These are phyloP conservation scores for Lasiosphaeriaceae sp. DNA, from an alignment of 495 filamentous ascomycete species.

Conservation along the genomic window DNA sequence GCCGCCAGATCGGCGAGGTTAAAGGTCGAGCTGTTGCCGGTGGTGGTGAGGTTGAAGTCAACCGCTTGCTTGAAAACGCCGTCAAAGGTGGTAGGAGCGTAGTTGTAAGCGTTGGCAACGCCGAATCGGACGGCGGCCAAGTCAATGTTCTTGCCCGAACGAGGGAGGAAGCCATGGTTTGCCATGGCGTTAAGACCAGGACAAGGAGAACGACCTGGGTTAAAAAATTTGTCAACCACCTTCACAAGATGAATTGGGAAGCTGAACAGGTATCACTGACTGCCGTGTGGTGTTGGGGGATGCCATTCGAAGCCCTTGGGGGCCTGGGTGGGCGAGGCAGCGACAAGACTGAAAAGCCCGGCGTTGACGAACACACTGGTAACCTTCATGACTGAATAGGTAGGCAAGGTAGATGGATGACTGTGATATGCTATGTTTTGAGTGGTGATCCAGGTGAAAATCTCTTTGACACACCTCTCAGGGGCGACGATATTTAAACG, in stretches of 20 bases:
- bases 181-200: slow-evolving; percentile 53
- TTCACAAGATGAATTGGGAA: neutral
- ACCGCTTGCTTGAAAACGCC: slow-evolving; percentile 21
- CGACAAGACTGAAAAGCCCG: slow-evolving; percentile 4
- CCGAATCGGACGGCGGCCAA: slow-evolving; percentile 16
- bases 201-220: slow-evolving; percentile 36
- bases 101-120: slow-evolving; percentile 20
- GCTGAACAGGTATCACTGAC: slow-evolving; percentile 1
- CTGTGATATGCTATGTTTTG: no score
- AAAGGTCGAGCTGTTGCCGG: slow-evolving; percentile 23
- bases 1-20: slow-evolving; percentile 22
- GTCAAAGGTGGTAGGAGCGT: slow-evolving; percentile 20
- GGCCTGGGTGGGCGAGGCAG: neutral
- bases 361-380: slow-evolving; percentile 1
- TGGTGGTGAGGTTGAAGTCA: slow-evolving; percentile 18
- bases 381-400: slow-evolving; percentile 13
- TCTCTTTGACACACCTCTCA: no score
- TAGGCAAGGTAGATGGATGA: no score
- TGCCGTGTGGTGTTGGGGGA: neutral
- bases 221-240: neutral
- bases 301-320: slow-evolving; percentile 14
- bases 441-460: no score
- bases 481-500: no score
- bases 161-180: slow-evolving; percentile 54
- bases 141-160: slow-evolving; percentile 39